Conservation (phyloP, 2,329 filamentous ascomycete species). For the Peltaster fructicola region DNA sequence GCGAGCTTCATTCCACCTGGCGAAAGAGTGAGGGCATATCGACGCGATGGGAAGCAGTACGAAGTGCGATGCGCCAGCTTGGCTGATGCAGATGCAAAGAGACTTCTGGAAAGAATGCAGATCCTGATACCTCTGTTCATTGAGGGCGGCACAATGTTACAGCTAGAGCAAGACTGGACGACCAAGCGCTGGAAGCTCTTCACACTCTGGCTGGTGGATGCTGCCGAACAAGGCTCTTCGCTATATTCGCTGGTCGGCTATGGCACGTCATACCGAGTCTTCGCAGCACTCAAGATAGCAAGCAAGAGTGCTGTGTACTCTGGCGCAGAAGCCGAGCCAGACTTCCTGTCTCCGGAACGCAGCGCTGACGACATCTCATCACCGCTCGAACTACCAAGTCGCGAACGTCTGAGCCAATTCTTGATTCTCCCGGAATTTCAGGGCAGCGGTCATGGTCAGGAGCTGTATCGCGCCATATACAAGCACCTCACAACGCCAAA, state of each 20-base stretch:
- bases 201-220: slow-evolving; percentile 36
- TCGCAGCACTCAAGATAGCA: slow-evolving; percentile 9
- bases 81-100: slow-evolving; percentile 48
- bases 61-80: slow-evolving; percentile 75
- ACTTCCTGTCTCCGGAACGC: slow-evolving; percentile 1
- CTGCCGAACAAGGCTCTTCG: slow-evolving; percentile 23
- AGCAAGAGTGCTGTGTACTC: no score
- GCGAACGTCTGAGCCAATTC: slow-evolving; percentile 83
- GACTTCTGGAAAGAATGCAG: slow-evolving; percentile 64
- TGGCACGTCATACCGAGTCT: slow-evolving; percentile 79
- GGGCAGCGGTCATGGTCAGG: slow-evolving; percentile 56
- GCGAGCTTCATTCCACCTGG: slow-evolving; percentile 58
- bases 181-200: slow-evolving; percentile 81
- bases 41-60: slow-evolving; percentile 44
- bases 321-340: no score
- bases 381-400: slow-evolving; percentile 46
- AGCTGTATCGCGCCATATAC: slow-evolving; percentile 70
- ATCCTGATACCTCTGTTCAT: slow-evolving; percentile 76
- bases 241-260: slow-evolving; percentile 79
- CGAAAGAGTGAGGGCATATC: slow-evolving; percentile 46
- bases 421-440: slow-evolving; percentile 80
- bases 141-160: slow-evolving; percentile 71
- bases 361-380: slow-evolving; percentile 21
- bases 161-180: slow-evolving; percentile 53
- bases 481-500: slow-evolving; percentile 42